phyloP scores from a whole-genome alignment of 129 eudicot species.

The Solidago caesia region DNA sequence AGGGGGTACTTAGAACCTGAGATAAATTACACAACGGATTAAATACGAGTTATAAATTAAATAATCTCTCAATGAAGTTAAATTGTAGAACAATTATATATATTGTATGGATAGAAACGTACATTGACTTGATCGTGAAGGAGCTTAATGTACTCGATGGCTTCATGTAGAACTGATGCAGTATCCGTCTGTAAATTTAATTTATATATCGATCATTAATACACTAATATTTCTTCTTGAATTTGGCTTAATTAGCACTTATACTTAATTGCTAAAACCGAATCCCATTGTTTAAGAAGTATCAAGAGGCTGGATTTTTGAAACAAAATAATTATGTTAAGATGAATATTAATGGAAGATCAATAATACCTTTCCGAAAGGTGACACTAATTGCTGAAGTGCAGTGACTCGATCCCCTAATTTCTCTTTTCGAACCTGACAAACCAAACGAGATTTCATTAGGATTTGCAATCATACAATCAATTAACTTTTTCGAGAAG shows the following conservation, averaged over 20 bases:
- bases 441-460: constrained; percentile 5
- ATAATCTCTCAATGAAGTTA: too few species aligned
- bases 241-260: background rate
- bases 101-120: constrained; percentile 24
- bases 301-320: background rate
- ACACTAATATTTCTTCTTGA: background rate
- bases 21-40: constrained; percentile 3
- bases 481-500: background rate
- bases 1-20: constrained; percentile 76
- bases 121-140: constrained; percentile 96
- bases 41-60: too few species aligned
- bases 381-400: constrained; percentile 95
- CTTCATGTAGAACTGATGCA: constrained; percentile 98
- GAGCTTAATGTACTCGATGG: constrained; percentile 90
- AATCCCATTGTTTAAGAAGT: background rate
- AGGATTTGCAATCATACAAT: constrained; percentile 14
- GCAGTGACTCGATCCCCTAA: constrained; percentile 96
- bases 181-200: constrained; percentile 77
- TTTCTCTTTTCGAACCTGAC: constrained; percentile 95
- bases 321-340: background rate
- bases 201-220: background rate
- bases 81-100: too few species aligned
- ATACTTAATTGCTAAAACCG: background rate
- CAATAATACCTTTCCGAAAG: constrained; percentile 84
- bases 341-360: background rate